phyloP scores from a whole-genome alignment of 1,284 basidiomycete species.

The Mycena citricolor region DNA sequence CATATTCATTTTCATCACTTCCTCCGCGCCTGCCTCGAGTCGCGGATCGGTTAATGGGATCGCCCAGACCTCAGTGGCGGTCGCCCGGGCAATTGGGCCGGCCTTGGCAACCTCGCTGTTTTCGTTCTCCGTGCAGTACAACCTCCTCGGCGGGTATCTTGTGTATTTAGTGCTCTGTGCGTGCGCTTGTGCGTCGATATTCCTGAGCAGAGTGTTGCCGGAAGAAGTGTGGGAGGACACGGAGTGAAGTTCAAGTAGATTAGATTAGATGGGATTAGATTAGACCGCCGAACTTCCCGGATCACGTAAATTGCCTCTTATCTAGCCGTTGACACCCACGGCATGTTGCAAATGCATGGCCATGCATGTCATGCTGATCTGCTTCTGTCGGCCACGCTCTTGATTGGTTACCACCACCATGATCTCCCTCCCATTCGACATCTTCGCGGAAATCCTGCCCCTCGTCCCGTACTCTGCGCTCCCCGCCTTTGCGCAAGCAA shows the following conservation, averaged over 20 bases:
- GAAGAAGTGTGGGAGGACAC: slow-evolving; percentile 8
- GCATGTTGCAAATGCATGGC: too few species aligned
- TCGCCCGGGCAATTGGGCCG: slow-evolving; percentile 50
- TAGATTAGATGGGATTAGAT: too few species aligned
- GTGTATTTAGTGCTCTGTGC: slow-evolving; percentile 32
- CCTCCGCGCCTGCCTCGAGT: slow-evolving; percentile 26
- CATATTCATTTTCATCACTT: slow-evolving; percentile 29
- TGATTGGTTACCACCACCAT: too few species aligned
- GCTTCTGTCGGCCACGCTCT: too few species aligned
- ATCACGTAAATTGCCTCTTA: too few species aligned
- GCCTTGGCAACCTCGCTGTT: slow-evolving; percentile 36
- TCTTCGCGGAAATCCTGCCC: slow-evolving; percentile 18
- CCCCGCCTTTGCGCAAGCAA: slow-evolving; percentile 6
- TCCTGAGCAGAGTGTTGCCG: slow-evolving; percentile 7
- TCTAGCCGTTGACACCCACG: too few species aligned
- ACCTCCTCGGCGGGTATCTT: slow-evolving; percentile 35
- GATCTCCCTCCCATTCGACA: slow-evolving; percentile 14
- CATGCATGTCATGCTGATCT: too few species aligned
- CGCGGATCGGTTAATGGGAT: slow-evolving; percentile 27
- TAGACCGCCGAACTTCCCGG: too few species aligned
- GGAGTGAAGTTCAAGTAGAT: too few species aligned
- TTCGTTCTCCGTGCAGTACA: slow-evolving; percentile 34
- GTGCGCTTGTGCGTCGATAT: slow-evolving; percentile 18
- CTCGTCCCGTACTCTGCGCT: slow-evolving; percentile 7
- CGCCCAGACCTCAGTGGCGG: slow-evolving; percentile 46